Evolutionary conservation across 2,329 filamentous ascomycete species (phyloP).

Genomic region (Pseudogymnoascus sp.): DNA sequence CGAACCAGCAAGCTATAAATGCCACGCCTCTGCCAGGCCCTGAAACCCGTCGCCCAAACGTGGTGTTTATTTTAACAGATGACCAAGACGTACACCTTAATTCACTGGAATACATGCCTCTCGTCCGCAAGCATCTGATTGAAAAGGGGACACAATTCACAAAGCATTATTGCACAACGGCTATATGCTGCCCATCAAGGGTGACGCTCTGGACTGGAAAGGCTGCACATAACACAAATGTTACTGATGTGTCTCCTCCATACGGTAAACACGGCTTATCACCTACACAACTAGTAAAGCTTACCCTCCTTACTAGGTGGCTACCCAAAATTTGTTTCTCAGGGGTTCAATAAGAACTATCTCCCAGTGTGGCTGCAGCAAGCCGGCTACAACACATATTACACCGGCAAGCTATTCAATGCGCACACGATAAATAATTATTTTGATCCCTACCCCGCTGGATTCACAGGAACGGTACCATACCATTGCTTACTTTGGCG

Average conservation of each 20-base stretch:
- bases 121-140: constrained; percentile 44
- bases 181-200: constrained; percentile 53
- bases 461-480: constrained; percentile 38
- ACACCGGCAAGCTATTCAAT: constrained; percentile 65
- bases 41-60: constrained; percentile 35
- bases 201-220: constrained; percentile 53
- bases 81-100: constrained; percentile 55
- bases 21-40: not conserved
- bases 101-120: constrained; percentile 49
- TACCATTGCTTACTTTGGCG: constrained; percentile 45
- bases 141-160: constrained; percentile 47
- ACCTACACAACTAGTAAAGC: constrained; percentile 24
- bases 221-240: constrained; percentile 56
- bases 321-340: constrained; percentile 56
- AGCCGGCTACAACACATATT: constrained; percentile 62
- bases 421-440: constrained; percentile 53
- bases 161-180: constrained; percentile 52
- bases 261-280: constrained; percentile 33
- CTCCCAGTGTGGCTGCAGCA: constrained; percentile 63
- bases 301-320: constrained; percentile 31
- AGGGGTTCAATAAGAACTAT: constrained; percentile 59
- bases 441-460: constrained; percentile 45
- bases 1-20: constrained; percentile 9
- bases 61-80: constrained; percentile 56
- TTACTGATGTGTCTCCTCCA: constrained; percentile 40